Conservation (phyloP, 345 rosid genomes). For the Citrus reticulata region DNA sequence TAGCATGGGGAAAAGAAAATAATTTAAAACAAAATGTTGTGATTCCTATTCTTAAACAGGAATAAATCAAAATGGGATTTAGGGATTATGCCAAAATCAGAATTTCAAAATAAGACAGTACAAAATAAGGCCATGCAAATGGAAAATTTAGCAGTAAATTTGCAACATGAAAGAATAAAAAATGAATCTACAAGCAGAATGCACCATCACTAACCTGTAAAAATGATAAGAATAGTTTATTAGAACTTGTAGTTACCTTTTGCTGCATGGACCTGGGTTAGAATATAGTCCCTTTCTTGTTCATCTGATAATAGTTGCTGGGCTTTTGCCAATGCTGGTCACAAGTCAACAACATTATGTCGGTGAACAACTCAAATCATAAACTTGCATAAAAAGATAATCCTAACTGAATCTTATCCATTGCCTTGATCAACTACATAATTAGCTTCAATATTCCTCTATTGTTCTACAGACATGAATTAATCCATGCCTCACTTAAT, state of each 20-base stretch:
- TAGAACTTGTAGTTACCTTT: conserved; percentile 49
- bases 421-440: not conserved
- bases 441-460: not conserved
- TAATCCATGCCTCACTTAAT: not conserved
- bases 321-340: conserved; percentile 90
- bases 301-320: conserved; percentile 76
- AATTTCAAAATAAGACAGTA: not conserved
- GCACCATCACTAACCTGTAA: not conserved
- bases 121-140: not conserved
- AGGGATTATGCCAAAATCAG: not conserved
- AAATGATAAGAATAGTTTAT: not conserved
- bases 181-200: conserved; percentile 1
- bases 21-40: not conserved
- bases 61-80: not conserved
- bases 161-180: not conserved
- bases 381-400: not conserved
- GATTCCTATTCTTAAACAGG: not conserved
- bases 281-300: conserved; percentile 89
- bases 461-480: not conserved
- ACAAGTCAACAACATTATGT: conserved; percentile 23
- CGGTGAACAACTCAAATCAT: conserved; percentile 12
- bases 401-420: not conserved
- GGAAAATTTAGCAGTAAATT: not conserved
- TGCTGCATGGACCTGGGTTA: conserved; percentile 79
- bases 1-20: not conserved